Evolutionary conservation across 2,329 filamentous ascomycete genomes (phyloP).

Genomic region (Metarhizium rileyi): DNA sequence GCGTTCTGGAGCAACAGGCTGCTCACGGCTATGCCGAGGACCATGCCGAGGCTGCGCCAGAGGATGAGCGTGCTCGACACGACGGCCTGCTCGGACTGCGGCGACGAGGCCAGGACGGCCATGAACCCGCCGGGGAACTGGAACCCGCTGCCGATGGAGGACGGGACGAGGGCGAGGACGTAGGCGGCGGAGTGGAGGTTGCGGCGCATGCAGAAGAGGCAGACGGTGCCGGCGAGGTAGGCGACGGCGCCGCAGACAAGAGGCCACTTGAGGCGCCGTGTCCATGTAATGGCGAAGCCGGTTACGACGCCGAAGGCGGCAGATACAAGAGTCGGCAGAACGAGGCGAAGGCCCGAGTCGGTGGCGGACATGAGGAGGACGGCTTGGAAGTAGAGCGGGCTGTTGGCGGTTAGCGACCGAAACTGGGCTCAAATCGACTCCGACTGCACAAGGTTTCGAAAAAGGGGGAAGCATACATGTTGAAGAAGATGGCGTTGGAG

Average conservation of each 20-base stretch:
- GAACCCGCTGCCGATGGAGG: constrained; percentile 51
- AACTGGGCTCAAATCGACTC: too few relatives aligned
- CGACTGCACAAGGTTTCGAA: not conserved
- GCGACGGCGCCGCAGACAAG: constrained; percentile 39
- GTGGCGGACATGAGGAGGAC: constrained; percentile 62
- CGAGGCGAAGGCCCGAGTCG: constrained; percentile 60
- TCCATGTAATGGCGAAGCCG: constrained; percentile 52
- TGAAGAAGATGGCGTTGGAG: constrained; percentile 48
- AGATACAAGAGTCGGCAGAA: constrained; percentile 49
- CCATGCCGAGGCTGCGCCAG: constrained; percentile 61
- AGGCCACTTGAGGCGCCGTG: constrained; percentile 49
- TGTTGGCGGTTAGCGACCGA: constrained; percentile 15
- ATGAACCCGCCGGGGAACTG: constrained; percentile 56
- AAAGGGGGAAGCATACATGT: constrained; percentile 32
- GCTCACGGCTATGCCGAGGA: constrained; percentile 63
- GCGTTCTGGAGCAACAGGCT: constrained; percentile 67
- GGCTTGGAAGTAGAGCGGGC: constrained; percentile 67
- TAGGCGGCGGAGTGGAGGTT: constrained; percentile 43
- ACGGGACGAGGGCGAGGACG: constrained; percentile 46
- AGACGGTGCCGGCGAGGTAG: constrained; percentile 39
- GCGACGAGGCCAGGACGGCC: constrained; percentile 48
- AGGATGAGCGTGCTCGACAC: constrained; percentile 61
- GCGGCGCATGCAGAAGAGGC: constrained; percentile 39
- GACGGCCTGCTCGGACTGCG: constrained; percentile 55
- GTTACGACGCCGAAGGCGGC: constrained; percentile 46